Base-by-base conservation (phyloP, 2,329 filamentous ascomycete genomes). In the Dendryphion nanum region DNA sequence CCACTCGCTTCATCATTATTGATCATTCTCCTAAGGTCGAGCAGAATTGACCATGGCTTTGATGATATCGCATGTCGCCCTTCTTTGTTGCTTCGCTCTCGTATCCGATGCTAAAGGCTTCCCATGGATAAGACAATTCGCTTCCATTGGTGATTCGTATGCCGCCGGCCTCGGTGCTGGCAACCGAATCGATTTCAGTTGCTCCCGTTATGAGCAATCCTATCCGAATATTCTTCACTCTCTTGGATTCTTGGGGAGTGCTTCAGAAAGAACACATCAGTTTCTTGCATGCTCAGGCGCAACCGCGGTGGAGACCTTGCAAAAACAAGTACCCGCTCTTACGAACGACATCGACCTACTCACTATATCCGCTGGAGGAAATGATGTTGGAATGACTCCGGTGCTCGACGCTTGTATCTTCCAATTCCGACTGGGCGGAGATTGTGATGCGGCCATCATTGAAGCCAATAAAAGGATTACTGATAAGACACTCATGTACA, bases 61-160 rank as follows among this genome's bases (percentile, higher is more conserved):
- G n/a, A n/a, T n/a, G n/a, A n/a, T n/a, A n/a, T n/a, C n/a, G n/a
- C n/a, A n/a, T n/a, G n/a, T n/a, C n/a, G n/a, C n/a, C n/a, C n/a
- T n/a, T n/a, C n/a, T n/a, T n/a, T n/a, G n/a, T n/a, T n/a, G n/a
- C n/a, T n/a, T n/a, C n/a, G n/a, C n/a, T n/a, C n/a, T n/a, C n/a
- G n/a, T n/a, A n/a, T n/a, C n/a, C n/a, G n/a, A n/a, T 10, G n/a
- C 23, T n/a, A 26, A 26, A 8, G 23, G n/a, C 23, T 26, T 10
- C 23, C 2, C 52, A 14, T 59, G 52, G 53, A 49, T 62, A 20
- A 41, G 41, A 6, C 55, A 24, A 5, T 53, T 57, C 30, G 56
- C 55, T 6, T 59, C 57, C 1, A 51, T 63, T 10, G 57, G 57
- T 30, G 59, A 63, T 36, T 61, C 57, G 0, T 63, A 61, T 41